Percentiles rank a stretch among this genome's conserved stretches.
Evolutionary conservation across 176 grass and related monocot species (phyloP).

Genomic region (Musa itinerans): DNA sequence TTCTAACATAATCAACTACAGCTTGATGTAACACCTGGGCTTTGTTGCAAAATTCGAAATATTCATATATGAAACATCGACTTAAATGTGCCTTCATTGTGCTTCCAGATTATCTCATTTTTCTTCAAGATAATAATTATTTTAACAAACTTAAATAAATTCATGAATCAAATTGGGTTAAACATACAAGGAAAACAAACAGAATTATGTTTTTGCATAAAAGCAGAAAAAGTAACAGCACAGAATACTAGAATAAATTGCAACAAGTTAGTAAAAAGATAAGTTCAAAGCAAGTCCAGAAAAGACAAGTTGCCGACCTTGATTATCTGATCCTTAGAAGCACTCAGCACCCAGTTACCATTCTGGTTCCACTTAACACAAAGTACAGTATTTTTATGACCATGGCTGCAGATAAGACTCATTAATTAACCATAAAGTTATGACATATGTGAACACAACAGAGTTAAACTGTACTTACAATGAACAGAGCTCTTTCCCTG

Average conservation of each 20-base stretch:
- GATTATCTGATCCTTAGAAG: conserved; percentile 97
- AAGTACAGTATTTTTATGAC: conserved; percentile 96
- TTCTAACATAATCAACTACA: no score
- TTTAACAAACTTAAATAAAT: no score
- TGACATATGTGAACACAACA: conserved; percentile 15
- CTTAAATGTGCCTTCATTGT: no score
- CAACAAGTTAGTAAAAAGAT: neutral
- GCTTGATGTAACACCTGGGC: no score
- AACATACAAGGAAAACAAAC: no score
- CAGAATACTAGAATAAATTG: neutral
- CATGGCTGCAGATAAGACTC: conserved; percentile 60
- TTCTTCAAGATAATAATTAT: no score
- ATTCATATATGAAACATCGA: no score
- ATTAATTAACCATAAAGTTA: conserved; percentile 15
- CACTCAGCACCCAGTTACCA: conserved; percentile 96
- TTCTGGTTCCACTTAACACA: conserved; percentile 99
- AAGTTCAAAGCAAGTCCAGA: conserved; percentile 15
- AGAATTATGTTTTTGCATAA: no score
- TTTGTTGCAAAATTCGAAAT: no score
- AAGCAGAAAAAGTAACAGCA: no score
- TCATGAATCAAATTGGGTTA: no score
- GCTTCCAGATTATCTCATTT: no score
- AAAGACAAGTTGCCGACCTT: conserved; percentile 46
- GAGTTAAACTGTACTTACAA: conserved; percentile 49
- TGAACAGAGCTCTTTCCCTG: conserved; percentile 70